Percentiles rank a stretch among this genome's conserved stretches.
Evolutionary conservation across 2,329 filamentous ascomycete species (phyloP).

Genomic region (Ophiostoma montium): DNA sequence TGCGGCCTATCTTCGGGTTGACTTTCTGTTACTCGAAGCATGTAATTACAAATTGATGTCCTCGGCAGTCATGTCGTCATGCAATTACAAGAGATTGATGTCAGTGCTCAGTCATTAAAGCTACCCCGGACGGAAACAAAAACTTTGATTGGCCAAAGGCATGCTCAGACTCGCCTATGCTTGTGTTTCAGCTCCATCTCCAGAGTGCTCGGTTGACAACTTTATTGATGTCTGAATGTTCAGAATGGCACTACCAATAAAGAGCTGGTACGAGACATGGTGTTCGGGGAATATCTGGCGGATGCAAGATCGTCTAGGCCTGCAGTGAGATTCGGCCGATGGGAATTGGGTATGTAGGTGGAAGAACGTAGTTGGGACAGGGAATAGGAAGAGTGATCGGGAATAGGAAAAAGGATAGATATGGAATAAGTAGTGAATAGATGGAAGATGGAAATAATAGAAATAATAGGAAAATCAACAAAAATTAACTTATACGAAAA

Average conservation of each 20-base stretch:
- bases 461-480: not conserved
- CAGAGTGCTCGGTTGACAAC: not conserved
- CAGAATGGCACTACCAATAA: not conserved
- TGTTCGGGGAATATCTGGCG: not conserved
- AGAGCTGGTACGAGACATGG: not conserved
- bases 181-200: not conserved
- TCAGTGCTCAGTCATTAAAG: no score
- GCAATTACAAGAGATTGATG: no score
- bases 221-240: not conserved
- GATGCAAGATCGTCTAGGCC: slow-evolving; percentile 2
- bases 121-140: not conserved
- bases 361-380: no score
- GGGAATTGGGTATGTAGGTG: no score
- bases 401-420: no score
- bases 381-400: no score
- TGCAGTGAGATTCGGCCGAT: no score
- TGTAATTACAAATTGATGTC: no score
- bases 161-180: not conserved
- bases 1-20: no score
- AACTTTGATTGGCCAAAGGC: not conserved
- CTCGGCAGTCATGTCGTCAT: no score
- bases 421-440: no score
- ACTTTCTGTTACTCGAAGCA: no score
- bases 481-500: not conserved
- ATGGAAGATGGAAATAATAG: not conserved